Conservation (phyloP, 768 basidiomycete genomes). For the Lyophyllum atratum region DNA sequence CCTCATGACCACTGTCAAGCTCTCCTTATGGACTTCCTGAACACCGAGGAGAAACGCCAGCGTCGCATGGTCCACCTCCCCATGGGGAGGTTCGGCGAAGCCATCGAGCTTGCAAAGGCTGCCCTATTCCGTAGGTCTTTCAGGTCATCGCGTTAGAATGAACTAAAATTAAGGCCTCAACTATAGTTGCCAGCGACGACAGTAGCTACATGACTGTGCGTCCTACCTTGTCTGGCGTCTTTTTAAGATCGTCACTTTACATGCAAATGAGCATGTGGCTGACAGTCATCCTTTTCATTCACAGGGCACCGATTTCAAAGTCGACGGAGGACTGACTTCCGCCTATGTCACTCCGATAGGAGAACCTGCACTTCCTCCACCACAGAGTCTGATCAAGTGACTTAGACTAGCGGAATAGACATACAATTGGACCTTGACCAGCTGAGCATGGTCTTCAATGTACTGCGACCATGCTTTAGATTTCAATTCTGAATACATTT, state of each 20-base stretch:
- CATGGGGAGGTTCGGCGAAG: slow-evolving; percentile 98
- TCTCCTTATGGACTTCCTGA: slow-evolving; percentile 96
- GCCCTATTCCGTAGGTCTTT: slow-evolving; percentile 84
- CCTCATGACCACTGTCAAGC: slow-evolving; percentile 47
- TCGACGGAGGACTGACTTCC: slow-evolving; percentile 91
- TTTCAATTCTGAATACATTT: neutral
- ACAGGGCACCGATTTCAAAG: slow-evolving; percentile 90
- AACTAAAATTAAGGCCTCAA: slow-evolving; percentile 6
- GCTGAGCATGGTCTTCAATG: no score
- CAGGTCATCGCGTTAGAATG: neutral
- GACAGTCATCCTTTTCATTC: neutral
- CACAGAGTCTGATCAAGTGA: slow-evolving; percentile 55
- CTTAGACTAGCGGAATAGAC: neutral
- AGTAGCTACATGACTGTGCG: slow-evolving; percentile 94
- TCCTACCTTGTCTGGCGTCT: slow-evolving; percentile 7
- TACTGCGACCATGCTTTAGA: neutral
- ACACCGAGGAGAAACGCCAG: slow-evolving; percentile 93
- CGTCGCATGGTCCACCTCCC: slow-evolving; percentile 89
- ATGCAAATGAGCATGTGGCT: neutral
- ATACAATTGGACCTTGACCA: neutral
- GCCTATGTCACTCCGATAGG: slow-evolving; percentile 93
- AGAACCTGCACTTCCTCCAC: slow-evolving; percentile 71
- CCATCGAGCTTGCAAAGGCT: slow-evolving; percentile 90
- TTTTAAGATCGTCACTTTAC: neutral
- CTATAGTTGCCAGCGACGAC: slow-evolving; percentile 86